phyloP scores from a whole-genome alignment of 202 grass and related monocot species.

The Saccharum hybrid region DNA sequence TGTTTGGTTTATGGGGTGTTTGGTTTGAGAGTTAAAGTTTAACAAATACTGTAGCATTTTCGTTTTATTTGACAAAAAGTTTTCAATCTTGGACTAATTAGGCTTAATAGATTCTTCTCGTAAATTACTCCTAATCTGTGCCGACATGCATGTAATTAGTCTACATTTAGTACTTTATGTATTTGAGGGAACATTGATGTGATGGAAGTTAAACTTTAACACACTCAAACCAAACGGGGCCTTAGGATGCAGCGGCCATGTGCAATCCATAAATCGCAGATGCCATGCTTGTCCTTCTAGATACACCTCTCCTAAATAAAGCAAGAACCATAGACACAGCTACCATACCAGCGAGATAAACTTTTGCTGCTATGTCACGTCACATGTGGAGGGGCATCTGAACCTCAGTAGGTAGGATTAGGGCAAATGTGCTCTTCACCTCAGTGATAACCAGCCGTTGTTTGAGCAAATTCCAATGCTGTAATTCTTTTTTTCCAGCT shows the following conservation, averaged over 20 bases:
- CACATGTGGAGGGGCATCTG: conserved; percentile 19
- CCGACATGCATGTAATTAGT: too few species aligned
- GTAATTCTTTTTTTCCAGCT: conserved; percentile 38
- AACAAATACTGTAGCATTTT: too few species aligned
- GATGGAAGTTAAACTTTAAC: too few species aligned
- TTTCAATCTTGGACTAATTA: too few species aligned
- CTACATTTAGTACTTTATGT: too few species aligned
- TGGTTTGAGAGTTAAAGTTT: too few species aligned
- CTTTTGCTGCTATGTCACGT: not conserved
- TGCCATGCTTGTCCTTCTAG: conserved; percentile 48
- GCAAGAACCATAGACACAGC: conserved; percentile 27
- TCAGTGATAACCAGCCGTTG: not conserved
- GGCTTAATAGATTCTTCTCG: too few species aligned
- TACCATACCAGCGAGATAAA: not conserved
- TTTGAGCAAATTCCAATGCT: conserved; percentile 29
- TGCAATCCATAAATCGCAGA: conserved; percentile 50
- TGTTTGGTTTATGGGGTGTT: too few species aligned
- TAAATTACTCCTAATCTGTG: too few species aligned
- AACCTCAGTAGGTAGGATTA: conserved; percentile 4
- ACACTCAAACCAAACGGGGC: too few species aligned
- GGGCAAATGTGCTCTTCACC: not conserved
- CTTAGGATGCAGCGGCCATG: conserved; percentile 41
- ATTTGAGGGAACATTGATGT: too few species aligned
- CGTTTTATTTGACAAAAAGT: too few species aligned
- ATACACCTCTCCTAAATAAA: conserved; percentile 38